Evolutionary conservation across 2,329 filamentous ascomycete species (phyloP).

Genomic region (Purpureocillium lavendulum): DNA sequence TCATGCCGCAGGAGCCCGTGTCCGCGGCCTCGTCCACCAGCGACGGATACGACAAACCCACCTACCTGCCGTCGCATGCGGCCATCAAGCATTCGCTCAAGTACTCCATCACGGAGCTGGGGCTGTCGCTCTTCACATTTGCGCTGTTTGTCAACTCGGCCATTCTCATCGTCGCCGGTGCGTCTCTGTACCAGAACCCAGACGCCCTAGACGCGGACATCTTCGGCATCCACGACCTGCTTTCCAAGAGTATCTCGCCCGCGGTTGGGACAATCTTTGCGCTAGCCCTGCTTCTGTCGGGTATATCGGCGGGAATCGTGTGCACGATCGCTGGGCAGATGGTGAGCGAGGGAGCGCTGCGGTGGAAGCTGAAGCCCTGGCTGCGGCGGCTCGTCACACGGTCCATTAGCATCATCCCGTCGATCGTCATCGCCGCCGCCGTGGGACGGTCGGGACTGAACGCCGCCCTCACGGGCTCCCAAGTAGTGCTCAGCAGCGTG

Average conservation of each 20-base stretch:
- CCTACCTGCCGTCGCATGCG: constrained; percentile 61
- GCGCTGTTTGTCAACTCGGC: constrained; percentile 78
- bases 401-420: constrained; percentile 71
- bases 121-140: constrained; percentile 69
- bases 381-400: constrained; percentile 69
- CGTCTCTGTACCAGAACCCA: constrained; percentile 57
- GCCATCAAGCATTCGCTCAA: constrained; percentile 70
- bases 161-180: constrained; percentile 75
- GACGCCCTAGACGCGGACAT: constrained; percentile 64
- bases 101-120: constrained; percentile 63
- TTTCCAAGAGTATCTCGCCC: constrained; percentile 59
- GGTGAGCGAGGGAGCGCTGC: constrained; percentile 74
- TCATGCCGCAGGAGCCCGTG: constrained; percentile 29
- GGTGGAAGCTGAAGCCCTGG: constrained; percentile 70
- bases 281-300: constrained; percentile 70
- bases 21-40: constrained; percentile 17
- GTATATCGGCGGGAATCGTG: constrained; percentile 74
- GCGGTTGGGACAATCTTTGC: constrained; percentile 80
- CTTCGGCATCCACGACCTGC: constrained; percentile 71
- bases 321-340: constrained; percentile 89
- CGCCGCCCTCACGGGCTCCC: constrained; percentile 63
- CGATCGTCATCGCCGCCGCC: constrained; percentile 74
- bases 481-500: constrained; percentile 71
- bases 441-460: constrained; percentile 65
- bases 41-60: constrained; percentile 35